Conservation (phyloP, 169 alveolate genomes). For the Plasmodium cynomolgi region DNA sequence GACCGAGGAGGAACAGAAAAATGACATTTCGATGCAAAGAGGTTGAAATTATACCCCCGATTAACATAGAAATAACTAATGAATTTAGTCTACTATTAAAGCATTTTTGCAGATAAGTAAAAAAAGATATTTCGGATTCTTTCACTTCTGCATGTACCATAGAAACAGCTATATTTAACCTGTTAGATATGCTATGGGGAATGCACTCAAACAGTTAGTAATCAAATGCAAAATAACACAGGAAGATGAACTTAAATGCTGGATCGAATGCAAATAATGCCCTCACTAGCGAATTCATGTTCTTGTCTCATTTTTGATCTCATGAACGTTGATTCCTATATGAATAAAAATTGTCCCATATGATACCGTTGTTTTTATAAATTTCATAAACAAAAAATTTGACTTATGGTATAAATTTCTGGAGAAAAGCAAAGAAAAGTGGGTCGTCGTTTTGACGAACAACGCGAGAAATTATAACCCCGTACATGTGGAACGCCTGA, state of each 20-base stretch:
- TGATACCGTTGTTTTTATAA: no score
- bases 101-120: neutral
- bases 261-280: neutral
- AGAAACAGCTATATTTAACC: neutral
- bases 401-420: no score
- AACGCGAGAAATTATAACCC: no score
- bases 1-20: neutral
- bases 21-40: neutral
- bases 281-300: neutral
- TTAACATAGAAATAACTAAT: neutral
- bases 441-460: no score
- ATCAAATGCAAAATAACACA: no score
- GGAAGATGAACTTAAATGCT: neutral
- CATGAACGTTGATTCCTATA: no score
- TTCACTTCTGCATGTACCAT: neutral
- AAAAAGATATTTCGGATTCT: neutral
- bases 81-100: neutral
- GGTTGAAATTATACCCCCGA: neutral
- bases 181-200: neutral
- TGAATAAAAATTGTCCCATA: no score
- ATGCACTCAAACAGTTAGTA: no score
- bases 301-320: neutral
- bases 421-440: no score
- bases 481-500: no score
- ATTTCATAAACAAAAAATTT: no score